Percentiles rank a stretch among this genome's conserved stretches.
These are phyloP conservation scores for Neocallimastix lanati DNA, from an alignment of 192 early-diverging fungal genomes.

Conservation along the genomic window DNA sequence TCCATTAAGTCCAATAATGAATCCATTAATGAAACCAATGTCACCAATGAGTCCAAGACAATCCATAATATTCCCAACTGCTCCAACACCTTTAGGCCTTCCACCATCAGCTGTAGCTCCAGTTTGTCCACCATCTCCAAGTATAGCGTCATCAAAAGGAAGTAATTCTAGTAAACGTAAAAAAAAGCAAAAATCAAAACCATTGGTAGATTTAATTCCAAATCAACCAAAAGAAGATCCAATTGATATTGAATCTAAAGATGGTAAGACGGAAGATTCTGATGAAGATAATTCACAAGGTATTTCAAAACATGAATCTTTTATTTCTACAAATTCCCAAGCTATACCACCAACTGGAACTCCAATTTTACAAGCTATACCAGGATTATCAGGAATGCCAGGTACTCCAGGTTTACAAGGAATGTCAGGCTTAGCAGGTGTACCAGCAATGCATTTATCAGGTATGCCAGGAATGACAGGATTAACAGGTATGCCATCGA, in stretches of 20 bases:
- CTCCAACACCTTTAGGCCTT: neutral
- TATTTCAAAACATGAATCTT: neutral
- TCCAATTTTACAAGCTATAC: neutral
- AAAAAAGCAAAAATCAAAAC: neutral
- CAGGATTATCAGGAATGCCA: neutral
- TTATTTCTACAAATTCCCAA: neutral
- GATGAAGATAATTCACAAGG: neutral
- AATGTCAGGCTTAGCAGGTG: neutral
- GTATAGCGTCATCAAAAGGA: neutral
- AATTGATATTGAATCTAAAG: neutral
- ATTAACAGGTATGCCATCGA: neutral
- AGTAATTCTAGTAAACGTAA: neutral
- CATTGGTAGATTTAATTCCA: neutral
- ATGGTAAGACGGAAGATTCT: neutral
- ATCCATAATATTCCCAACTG: neutral
- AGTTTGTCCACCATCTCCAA: neutral
- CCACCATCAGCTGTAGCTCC: neutral
- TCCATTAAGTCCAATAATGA: neutral
- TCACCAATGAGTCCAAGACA: neutral
- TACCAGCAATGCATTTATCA: neutral
- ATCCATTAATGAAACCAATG: neutral
- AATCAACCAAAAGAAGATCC: neutral
- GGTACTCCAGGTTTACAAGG: neutral
- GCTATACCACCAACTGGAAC: neutral
- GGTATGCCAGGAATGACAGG: neutral